phyloP scores from a whole-genome alignment of 345 rosid species.

The Noccaea bulbosa region DNA sequence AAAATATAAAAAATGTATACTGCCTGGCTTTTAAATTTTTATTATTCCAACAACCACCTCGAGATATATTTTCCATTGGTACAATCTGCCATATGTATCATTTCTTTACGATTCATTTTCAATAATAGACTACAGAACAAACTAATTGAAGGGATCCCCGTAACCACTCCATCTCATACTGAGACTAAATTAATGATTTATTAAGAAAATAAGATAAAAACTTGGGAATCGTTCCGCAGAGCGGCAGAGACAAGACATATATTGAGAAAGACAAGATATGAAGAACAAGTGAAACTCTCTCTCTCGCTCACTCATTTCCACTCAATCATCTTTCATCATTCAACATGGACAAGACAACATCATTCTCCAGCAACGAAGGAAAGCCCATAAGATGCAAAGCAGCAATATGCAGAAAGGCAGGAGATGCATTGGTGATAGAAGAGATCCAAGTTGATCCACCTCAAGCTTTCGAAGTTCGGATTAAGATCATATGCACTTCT shows the following conservation, averaged over 20 bases:
- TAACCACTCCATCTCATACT: not conserved
- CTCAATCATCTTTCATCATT: not conserved
- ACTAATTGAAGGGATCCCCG: not conserved
- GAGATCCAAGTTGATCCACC: slow-evolving; percentile 79
- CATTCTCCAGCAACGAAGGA: slow-evolving; percentile 38
- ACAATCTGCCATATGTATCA: no score
- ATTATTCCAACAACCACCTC: no score
- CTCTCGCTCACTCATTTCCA: not conserved
- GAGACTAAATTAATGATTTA: no score
- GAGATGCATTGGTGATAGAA: slow-evolving; percentile 58
- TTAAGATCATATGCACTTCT: slow-evolving; percentile 73
- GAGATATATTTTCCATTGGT: no score
- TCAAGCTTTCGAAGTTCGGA: slow-evolving; percentile 66
- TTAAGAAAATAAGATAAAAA: not conserved
- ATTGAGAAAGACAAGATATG: no score
- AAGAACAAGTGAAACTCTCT: not conserved
- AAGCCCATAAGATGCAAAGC: slow-evolving; percentile 70
- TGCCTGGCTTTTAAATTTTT: no score
- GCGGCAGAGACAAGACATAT: not conserved
- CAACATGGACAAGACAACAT: slow-evolving; percentile 15
- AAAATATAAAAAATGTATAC: no score
- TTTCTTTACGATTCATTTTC: not conserved
- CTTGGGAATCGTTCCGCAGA: slow-evolving; percentile 2
- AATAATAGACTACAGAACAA: not conserved
- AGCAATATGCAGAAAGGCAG: slow-evolving; percentile 60